phyloP scores from a whole-genome alignment of 1,284 basidiomycete species.

The Trichosporon inkin region DNA sequence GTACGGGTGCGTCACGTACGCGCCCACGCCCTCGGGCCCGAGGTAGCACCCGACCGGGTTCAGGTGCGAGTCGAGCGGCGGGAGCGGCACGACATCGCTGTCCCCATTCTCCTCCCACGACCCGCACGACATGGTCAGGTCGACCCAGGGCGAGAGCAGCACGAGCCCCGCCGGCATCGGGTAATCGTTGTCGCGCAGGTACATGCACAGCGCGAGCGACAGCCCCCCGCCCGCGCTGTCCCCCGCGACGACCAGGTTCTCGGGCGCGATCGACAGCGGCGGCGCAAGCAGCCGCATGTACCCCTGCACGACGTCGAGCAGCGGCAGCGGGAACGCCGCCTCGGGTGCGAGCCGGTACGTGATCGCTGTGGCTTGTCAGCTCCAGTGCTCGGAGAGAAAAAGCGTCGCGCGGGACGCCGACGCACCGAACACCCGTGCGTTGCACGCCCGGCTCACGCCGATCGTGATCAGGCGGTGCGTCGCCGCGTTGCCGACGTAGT shows the following conservation, averaged over 20 bases:
- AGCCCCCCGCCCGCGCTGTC: constrained; percentile 93
- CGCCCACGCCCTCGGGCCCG: constrained; percentile 69
- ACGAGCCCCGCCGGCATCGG: constrained; percentile 75
- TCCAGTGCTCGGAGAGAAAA: too few species aligned
- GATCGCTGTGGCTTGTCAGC: too few species aligned
- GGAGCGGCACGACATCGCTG: constrained; percentile 76
- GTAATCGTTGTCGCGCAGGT: constrained; percentile 80
- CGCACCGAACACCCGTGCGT: constrained; percentile 92
- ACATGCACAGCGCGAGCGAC: constrained; percentile 80
- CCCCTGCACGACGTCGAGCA: constrained; percentile 83
- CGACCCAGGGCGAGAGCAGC: constrained; percentile 90
- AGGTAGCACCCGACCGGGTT: constrained; percentile 92
- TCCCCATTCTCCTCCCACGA: constrained; percentile 91
- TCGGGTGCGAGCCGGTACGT: constrained; percentile 96
- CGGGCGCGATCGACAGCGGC: constrained; percentile 74
- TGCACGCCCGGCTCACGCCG: constrained; percentile 81
- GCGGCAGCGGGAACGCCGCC: constrained; percentile 84
- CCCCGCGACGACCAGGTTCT: constrained; percentile 82
- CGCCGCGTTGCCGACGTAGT: constrained; percentile 90
- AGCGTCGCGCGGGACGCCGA: too few species aligned
- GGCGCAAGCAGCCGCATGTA: constrained; percentile 86
- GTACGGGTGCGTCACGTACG: constrained; percentile 91
- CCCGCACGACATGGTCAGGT: constrained; percentile 91
- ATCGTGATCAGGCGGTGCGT: constrained; percentile 90
- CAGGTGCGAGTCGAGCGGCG: constrained; percentile 71